Conservation (phyloP, 2,329 filamentous ascomycete genomes). For the Penicillium griseofulvum region DNA sequence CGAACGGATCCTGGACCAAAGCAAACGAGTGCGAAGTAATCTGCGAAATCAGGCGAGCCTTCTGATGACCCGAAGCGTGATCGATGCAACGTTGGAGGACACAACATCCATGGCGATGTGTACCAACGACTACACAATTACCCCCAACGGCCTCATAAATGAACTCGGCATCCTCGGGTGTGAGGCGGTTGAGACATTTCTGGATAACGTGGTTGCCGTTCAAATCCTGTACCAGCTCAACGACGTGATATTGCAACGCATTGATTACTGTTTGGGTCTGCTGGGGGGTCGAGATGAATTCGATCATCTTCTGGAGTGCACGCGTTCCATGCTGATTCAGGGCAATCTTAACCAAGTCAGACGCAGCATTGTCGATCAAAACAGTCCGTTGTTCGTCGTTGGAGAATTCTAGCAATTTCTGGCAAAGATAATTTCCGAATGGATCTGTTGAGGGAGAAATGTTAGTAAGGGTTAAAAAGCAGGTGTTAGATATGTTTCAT, state of each 20-base stretch:
- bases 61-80: conserved; percentile 87
- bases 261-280: conserved; percentile 87
- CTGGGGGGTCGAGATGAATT: conserved; percentile 81
- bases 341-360: conserved; percentile 86
- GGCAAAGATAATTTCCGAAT: conserved; percentile 98
- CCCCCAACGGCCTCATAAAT: conserved; percentile 92
- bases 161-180: conserved; percentile 80
- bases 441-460: conserved; percentile 58
- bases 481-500: conserved; percentile 16
- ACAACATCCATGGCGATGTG: conserved; percentile 95
- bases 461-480: conserved; percentile 22
- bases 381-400: conserved; percentile 92
- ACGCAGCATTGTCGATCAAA: conserved; percentile 84
- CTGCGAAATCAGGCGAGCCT: conserved; percentile 76
- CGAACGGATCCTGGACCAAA: conserved; percentile 93
- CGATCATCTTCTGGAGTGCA: conserved; percentile 98
- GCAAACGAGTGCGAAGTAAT: conserved; percentile 87
- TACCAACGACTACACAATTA: conserved; percentile 86
- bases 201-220: conserved; percentile 99
- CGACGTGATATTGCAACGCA: conserved; percentile 78
- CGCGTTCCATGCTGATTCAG: conserved; percentile 96
- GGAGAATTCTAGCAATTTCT: conserved; percentile 94
- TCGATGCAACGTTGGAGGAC: conserved; percentile 98
- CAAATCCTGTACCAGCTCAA: conserved; percentile 92
- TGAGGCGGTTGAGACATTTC: conserved; percentile 95